Base-by-base conservation (phyloP, 805 yeast genomes). In the Sungouiella thailandica region DNA sequence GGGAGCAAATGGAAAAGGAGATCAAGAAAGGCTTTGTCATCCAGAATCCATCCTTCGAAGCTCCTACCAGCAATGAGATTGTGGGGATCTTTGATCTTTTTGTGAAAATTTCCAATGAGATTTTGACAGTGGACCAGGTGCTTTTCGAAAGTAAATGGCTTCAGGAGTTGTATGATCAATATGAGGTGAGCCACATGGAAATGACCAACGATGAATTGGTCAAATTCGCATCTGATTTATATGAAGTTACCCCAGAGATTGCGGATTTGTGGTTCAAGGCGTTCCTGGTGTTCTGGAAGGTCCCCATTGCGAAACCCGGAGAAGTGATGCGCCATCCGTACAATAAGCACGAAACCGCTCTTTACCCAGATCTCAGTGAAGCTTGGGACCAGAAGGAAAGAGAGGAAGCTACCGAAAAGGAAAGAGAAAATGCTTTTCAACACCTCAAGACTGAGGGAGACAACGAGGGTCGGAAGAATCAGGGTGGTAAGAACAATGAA, bases 251-350 rank as follows among this genome's bases (percentile, higher is more conserved):
- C 4, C 29, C 37, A 7, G 42, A 41, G 3, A 41, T 48, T 2
- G 57, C 50, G 2, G 16, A 27, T 17, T 47, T 37, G 9, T 65
- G 68, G 67, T 55, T 52, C 31, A 49, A 51, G 5, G 49, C 55
- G 7, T 63, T 63, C 40, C 50, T 52, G 13, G 35, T 43, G 7
- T 50, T 60, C 32, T 39, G 51, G 5, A 41, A 52, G 9, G 49
- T 52, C 8, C 46, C 46, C 3, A 53, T 48, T 33, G 41, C 55
- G 4, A 41, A 42, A 3, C 52, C 44, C 6, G 46, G 34, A 26
- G 31, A 44, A 15, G 36, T 45, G 22, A n/a, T n/a, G n/a, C n/a
- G n/a, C n/a, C n/a, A n/a, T n/a, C n/a, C n/a, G n/a, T n/a, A n/a
- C n/a, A n/a, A n/a, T n/a, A n/a, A n/a, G n/a, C n/a, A n/a, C n/a